These are phyloP conservation scores for Berkeleyomyces rouxiae DNA, from an alignment of 2,329 filamentous ascomycete genomes.

Conservation along the genomic window DNA sequence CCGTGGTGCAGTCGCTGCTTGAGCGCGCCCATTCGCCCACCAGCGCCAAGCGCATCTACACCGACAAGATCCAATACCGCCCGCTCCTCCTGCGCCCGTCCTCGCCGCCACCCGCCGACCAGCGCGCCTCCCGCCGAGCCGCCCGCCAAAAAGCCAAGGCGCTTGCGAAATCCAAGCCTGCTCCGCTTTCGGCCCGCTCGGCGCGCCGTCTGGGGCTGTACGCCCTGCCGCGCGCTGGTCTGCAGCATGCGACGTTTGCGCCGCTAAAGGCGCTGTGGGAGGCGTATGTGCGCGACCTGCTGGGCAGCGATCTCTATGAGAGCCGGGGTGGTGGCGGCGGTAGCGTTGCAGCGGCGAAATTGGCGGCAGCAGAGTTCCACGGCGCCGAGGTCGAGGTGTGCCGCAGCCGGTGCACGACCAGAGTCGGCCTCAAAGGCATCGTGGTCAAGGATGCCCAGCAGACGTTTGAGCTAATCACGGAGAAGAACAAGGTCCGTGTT, in stretches of 20 bases:
- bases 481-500: constrained; percentile 51
- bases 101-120: constrained; percentile 44
- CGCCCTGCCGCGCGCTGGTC: constrained; percentile 29
- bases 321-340: constrained; percentile 38
- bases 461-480: constrained; percentile 70
- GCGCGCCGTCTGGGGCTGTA: constrained; percentile 59
- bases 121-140: constrained; percentile 39
- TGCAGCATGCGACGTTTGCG: constrained; percentile 52
- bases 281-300: constrained; percentile 66
- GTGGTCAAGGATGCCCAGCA: constrained; percentile 79
- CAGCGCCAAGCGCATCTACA: constrained; percentile 53
- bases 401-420: constrained; percentile 59
- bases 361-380: constrained; percentile 79
- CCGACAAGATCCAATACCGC: constrained; percentile 68
- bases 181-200: constrained; percentile 64
- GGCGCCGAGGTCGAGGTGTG: constrained; percentile 73
- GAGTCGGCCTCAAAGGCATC: constrained; percentile 73
- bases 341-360: constrained; percentile 49
- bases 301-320: constrained; percentile 37
- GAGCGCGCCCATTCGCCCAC: constrained; percentile 62
- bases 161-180: constrained; percentile 24
- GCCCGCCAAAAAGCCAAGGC: constrained; percentile 28
- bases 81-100: constrained; percentile 64
- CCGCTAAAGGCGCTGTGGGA: constrained; percentile 67
- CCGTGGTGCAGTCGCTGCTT: constrained; percentile 48